phyloP scores from a whole-genome alignment of 352 stramenopile genomes.

The Phytophthora kernoviae region DNA sequence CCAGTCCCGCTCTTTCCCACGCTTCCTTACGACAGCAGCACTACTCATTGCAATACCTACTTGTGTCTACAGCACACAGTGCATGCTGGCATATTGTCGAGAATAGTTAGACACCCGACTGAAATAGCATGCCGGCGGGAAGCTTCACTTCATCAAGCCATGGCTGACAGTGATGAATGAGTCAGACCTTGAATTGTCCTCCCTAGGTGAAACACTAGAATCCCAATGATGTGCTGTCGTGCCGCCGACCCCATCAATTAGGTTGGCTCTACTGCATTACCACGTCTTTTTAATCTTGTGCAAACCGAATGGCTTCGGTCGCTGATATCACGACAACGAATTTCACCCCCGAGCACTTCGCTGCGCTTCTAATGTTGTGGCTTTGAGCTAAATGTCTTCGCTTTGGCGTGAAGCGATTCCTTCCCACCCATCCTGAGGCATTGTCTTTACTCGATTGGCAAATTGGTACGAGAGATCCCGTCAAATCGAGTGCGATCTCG shows the following conservation, averaged over 20 bases:
- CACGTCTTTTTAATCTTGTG: too few relatives aligned
- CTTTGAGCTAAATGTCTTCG: too few relatives aligned
- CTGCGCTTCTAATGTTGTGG: too few relatives aligned
- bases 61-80: neutral
- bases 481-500: too few relatives aligned
- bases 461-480: neutral
- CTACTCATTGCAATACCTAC: neutral
- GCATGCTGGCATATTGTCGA: conserved; percentile 2
- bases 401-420: too few relatives aligned
- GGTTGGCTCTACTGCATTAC: too few relatives aligned
- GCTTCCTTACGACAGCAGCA: conserved; percentile 10
- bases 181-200: neutral
- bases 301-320: too few relatives aligned
- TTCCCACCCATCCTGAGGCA: too few relatives aligned
- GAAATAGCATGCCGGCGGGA: conserved; percentile 24
- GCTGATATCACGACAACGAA: too few relatives aligned
- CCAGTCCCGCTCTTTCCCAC: conserved; percentile 23
- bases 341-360: too few relatives aligned
- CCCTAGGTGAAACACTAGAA: neutral
- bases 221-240: neutral
- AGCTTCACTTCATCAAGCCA: neutral
- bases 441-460: neutral
- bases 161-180: neutral
- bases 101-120: conserved; percentile 15
- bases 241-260: neutral